phyloP scores from a whole-genome alignment of 148 eudicot genomes.

The Nyssa sinensis region DNA sequence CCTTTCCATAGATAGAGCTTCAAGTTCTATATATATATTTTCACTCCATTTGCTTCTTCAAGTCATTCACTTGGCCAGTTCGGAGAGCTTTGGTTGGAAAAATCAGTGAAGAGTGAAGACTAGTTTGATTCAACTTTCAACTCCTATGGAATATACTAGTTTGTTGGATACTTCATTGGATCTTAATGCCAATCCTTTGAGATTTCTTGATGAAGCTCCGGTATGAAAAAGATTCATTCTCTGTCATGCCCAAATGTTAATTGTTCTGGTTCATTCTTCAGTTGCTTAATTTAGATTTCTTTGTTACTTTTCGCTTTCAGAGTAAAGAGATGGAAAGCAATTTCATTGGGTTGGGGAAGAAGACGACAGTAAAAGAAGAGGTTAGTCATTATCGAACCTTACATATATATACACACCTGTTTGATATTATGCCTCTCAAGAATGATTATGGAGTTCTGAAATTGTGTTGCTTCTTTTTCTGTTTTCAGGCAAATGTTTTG shows the following conservation, averaged over 20 bases:
- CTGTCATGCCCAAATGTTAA: background rate
- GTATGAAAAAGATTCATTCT: constrained; percentile 11
- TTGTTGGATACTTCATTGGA: constrained; percentile 70
- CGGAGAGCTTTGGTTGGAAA: background rate
- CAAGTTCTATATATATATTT: background rate
- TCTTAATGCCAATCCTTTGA: constrained; percentile 43
- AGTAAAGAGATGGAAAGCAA: constrained; percentile 30
- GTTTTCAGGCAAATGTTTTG: constrained; percentile 41
- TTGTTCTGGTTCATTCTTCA: background rate
- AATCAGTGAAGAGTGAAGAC: too few relatives aligned
- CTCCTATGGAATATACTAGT: constrained; percentile 58
- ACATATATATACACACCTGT: too few relatives aligned
- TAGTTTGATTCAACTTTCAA: background rate
- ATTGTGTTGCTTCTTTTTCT: constrained; percentile 6
- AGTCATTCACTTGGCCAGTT: background rate
- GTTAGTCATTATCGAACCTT: constrained; percentile 21
- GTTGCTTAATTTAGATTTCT: background rate
- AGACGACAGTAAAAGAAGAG: constrained; percentile 33
- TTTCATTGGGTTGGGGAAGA: constrained; percentile 41
- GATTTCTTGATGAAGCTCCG: constrained; percentile 47
- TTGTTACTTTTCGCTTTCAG: constrained; percentile 21
- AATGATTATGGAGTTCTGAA: too few relatives aligned
- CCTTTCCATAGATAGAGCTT: background rate
- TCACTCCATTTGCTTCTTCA: background rate
- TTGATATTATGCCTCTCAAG: background rate